These are phyloP conservation scores for Nicotiana obtusifolia DNA, from an alignment of 257 asterid genomes.

Conservation along the genomic window DNA sequence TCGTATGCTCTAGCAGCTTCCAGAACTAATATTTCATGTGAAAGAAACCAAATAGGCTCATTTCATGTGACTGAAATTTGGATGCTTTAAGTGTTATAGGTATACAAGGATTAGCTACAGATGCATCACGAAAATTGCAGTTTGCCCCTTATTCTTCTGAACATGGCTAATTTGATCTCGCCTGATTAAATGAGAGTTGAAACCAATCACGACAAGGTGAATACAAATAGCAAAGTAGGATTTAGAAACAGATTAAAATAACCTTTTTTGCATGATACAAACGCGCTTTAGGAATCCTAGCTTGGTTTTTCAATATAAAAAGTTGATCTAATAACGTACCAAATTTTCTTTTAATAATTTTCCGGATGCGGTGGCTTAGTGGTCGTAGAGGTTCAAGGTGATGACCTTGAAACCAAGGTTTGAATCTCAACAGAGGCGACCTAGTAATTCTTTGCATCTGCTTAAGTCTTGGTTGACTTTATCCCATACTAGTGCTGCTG, in stretches of 20 bases:
- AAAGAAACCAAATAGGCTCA: neutral
- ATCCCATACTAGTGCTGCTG: neutral
- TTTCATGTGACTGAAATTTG: neutral
- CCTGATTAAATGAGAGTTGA: neutral
- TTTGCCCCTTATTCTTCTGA: neutral
- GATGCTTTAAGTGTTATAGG: neutral
- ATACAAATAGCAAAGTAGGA: neutral
- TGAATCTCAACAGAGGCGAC: neutral
- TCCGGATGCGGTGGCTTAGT: neutral
- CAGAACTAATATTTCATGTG: neutral
- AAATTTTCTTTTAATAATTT: no score
- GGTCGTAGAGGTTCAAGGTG: neutral
- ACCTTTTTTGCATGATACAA: no score
- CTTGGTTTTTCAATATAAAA: no score
- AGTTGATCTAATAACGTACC: no score
- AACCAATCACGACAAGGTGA: neutral
- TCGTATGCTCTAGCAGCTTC: neutral
- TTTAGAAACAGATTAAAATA: neutral
- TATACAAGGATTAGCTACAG: constrained; percentile 4
- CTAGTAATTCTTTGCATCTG: constrained; percentile 1
- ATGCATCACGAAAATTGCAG: neutral
- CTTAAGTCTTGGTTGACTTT: neutral
- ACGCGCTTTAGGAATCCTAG: no score
- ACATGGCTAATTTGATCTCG: neutral
- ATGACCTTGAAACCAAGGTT: neutral